These are phyloP conservation scores for Suillus clintonianus DNA, from an alignment of 768 basidiomycete species.

Conservation along the genomic window DNA sequence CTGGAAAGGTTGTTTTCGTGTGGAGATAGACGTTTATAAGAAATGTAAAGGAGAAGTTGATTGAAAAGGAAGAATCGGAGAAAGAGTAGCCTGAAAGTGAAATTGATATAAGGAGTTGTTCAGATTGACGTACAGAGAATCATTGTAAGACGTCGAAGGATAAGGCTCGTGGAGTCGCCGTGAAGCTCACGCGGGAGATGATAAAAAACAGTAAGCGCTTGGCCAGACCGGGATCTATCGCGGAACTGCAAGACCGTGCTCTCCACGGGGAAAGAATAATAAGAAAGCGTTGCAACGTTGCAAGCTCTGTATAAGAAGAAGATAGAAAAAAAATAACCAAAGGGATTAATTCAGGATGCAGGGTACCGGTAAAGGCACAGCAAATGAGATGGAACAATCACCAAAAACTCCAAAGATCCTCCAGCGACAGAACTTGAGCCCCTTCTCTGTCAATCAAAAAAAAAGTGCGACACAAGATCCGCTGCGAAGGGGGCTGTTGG, in stretches of 20 bases:
- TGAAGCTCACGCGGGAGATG: conserved; percentile 19
- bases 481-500: not conserved
- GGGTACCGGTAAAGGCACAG: conserved; percentile 8
- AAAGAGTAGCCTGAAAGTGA: conserved; percentile 30
- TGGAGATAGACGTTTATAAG: conserved; percentile 31
- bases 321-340: conserved; percentile 30
- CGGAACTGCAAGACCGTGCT: not conserved
- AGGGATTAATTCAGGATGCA: conserved; percentile 27
- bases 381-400: conserved; percentile 5
- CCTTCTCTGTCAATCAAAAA: not conserved
- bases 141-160: conserved; percentile 14
- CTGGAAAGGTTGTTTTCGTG: conserved; percentile 32
- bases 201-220: conserved; percentile 20
- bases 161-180: conserved; percentile 24
- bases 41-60: conserved; percentile 34
- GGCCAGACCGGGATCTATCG: conserved; percentile 15
- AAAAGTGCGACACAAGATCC: conserved; percentile 18
- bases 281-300: conserved; percentile 23
- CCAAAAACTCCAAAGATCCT: conserved; percentile 7
- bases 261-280: not conserved
- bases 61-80: conserved; percentile 35
- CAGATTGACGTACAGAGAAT: conserved; percentile 40
- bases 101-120: conserved; percentile 30
- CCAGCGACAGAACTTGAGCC: conserved; percentile 7
- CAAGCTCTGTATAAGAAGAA: conserved; percentile 23